A percentile compares a stretch with the other conserved stretches of the same genome.
Evolutionary conservation across 2,329 filamentous ascomycete species (phyloP).

Genomic region (Pezicula neosporulosa): DNA sequence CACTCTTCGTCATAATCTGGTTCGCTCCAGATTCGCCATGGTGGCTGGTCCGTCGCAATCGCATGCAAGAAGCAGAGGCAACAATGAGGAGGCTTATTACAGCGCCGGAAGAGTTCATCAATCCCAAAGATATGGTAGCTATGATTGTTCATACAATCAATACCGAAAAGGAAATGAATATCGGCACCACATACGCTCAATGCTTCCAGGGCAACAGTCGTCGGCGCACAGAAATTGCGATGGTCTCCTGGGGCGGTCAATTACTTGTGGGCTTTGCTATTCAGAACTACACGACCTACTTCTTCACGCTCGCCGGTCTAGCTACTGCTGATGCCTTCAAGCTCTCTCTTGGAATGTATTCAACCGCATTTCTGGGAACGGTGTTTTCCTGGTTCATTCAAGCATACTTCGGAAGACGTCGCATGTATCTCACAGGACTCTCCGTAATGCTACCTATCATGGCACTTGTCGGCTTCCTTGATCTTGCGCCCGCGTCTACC

Average conservation of each 20-base stretch:
- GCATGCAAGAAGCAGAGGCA: conserved; percentile 38
- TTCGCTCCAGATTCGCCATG: conserved; percentile 44
- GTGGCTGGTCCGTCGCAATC: conserved; percentile 42
- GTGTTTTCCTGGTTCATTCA: conserved; percentile 23
- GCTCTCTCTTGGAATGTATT: conserved; percentile 44
- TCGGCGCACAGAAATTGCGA: conserved; percentile 46
- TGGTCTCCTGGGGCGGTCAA: conserved; percentile 58
- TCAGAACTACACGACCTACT: conserved; percentile 59
- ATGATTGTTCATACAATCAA: conserved; percentile 52
- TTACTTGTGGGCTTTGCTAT: conserved; percentile 57
- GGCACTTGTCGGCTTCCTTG: conserved; percentile 3
- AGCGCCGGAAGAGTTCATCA: conserved; percentile 37
- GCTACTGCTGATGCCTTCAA: conserved; percentile 43
- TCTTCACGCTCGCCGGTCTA: conserved; percentile 52
- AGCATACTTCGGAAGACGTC: conserved; percentile 1
- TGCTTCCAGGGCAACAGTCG: conserved; percentile 42
- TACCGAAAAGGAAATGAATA: conserved; percentile 40
- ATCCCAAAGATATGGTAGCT: conserved; percentile 36
- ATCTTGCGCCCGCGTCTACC: background rate
- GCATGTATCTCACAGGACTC: conserved; percentile 2
- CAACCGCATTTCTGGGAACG: conserved; percentile 45
- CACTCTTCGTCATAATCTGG: conserved; percentile 37
- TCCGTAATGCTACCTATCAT: background rate
- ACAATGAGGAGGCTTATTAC: conserved; percentile 35
- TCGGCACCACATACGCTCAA: conserved; percentile 40